These are phyloP conservation scores for Aspergillus funiculosus DNA, from an alignment of 495 filamentous ascomycete genomes.

Conservation along the genomic window DNA sequence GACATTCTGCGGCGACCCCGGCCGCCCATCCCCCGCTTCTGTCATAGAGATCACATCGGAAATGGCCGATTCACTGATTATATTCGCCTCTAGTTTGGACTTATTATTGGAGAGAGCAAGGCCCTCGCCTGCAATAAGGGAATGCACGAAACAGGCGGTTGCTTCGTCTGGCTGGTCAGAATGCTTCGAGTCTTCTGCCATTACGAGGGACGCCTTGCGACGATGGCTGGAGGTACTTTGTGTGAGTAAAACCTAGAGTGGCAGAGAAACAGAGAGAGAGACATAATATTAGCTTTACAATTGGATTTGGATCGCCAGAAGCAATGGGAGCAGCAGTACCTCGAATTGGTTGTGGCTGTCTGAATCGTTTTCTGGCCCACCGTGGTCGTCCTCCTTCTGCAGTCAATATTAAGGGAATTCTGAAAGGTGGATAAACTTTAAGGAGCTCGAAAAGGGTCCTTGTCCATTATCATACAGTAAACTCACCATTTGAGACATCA, in stretches of 20 bases:
- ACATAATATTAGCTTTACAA: too few species aligned
- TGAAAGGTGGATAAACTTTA: conserved; percentile 6
- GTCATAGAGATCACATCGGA: conserved; percentile 19
- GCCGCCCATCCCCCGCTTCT: conserved; percentile 21
- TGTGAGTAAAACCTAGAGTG: conserved; percentile 78
- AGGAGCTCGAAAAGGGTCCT: neutral
- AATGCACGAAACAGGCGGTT: conserved; percentile 79
- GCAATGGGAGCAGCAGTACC: conserved; percentile 34
- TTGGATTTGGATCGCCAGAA: too few species aligned
- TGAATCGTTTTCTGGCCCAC: conserved; percentile 35
- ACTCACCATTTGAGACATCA: too few species aligned
- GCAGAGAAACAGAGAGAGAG: too few species aligned
- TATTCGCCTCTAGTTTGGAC: conserved; percentile 17
- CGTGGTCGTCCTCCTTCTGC: conserved; percentile 28
- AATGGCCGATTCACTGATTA: conserved; percentile 19
- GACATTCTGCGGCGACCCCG: conserved; percentile 26
- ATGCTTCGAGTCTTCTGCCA: conserved; percentile 43
- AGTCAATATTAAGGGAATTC: conserved; percentile 9
- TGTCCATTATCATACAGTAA: conserved; percentile 12
- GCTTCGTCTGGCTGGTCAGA: conserved; percentile 39
- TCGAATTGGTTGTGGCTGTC: conserved; percentile 46
- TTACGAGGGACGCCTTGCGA: conserved; percentile 77
- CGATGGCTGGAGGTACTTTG: conserved; percentile 59
- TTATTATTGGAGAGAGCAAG: conserved; percentile 19
- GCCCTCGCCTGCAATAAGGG: conserved; percentile 57